phyloP scores from a whole-genome alignment of 352 stramenopile genomes.

The Pythium brachiatum region DNA sequence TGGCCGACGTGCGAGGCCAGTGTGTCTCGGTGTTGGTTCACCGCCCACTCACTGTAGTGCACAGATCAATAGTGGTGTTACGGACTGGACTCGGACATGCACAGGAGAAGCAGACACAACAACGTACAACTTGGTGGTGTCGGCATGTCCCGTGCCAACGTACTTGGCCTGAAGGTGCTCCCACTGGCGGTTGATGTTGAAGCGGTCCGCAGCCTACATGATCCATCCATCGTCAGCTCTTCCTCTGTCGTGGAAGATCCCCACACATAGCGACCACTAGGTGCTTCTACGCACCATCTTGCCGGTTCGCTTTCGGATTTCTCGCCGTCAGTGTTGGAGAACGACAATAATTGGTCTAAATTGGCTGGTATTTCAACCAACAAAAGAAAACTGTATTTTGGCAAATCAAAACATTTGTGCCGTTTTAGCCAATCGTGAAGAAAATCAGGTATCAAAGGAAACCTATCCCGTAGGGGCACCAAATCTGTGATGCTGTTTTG shows the following conservation, averaged over 20 bases:
- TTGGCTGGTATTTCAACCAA: background rate
- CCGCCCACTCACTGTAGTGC: slow-evolving; percentile 91
- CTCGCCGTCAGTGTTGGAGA: background rate
- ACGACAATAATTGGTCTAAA: background rate
- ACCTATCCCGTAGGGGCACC: background rate
- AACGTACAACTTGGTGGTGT: slow-evolving; percentile 96
- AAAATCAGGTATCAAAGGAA: background rate
- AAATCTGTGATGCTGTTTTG: background rate
- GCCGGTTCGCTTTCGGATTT: background rate
- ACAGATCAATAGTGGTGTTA: background rate
- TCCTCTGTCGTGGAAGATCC: background rate
- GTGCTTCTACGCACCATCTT: background rate
- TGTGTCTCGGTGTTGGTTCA: slow-evolving; percentile 99
- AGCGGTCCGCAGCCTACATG: slow-evolving; percentile 75
- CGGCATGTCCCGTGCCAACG: slow-evolving; percentile 94
- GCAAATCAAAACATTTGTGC: background rate
- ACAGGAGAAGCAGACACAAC: background rate
- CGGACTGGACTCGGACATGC: background rate
- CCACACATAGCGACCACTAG: background rate
- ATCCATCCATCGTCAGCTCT: background rate
- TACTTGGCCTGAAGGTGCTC: slow-evolving; percentile 94
- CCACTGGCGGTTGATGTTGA: slow-evolving; percentile 93
- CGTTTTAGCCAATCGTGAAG: background rate
- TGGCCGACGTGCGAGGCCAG: slow-evolving; percentile 96
- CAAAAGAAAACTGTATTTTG: background rate